A percentile compares a stretch with the other conserved stretches of the same genome.
Evolutionary conservation across 352 stramenopile species (phyloP).

Genomic region (Phytophthora melonis): DNA sequence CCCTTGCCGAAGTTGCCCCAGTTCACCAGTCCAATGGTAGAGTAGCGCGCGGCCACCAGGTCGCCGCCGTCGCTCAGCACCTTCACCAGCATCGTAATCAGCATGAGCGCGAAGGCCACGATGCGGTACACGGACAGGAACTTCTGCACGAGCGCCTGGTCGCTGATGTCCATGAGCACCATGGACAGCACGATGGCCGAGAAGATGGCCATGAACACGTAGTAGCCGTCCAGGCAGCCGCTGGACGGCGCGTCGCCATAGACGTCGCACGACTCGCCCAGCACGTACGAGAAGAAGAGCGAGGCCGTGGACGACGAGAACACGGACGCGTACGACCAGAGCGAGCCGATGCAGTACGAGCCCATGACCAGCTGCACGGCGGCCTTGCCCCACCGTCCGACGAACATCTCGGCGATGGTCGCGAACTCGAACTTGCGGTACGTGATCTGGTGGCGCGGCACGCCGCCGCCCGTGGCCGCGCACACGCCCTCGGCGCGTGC

Average conservation of each 20-base stretch:
- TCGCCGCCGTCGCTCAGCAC: slow-evolving; percentile 65
- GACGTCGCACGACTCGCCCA: slow-evolving; percentile 72
- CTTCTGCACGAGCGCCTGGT: slow-evolving; percentile 84
- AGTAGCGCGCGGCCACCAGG: slow-evolving; percentile 50
- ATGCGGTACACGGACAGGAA: slow-evolving; percentile 87
- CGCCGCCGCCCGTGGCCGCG: slow-evolving; percentile 53
- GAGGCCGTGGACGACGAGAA: slow-evolving; percentile 88
- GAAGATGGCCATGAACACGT: slow-evolving; percentile 83
- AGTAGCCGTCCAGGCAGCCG: slow-evolving; percentile 76
- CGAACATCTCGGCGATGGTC: slow-evolving; percentile 86
- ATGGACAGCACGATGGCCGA: slow-evolving; percentile 77
- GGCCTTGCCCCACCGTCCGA: slow-evolving; percentile 70
- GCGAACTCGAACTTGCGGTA: slow-evolving; percentile 91
- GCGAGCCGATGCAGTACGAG: slow-evolving; percentile 78
- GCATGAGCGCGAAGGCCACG: slow-evolving; percentile 80
- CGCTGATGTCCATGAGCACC: slow-evolving; percentile 87
- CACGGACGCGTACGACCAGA: slow-evolving; percentile 89
- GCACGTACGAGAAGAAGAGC: slow-evolving; percentile 78
- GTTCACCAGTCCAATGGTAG: slow-evolving; percentile 66
- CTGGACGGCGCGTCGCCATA: slow-evolving; percentile 56
- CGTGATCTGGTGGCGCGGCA: slow-evolving; percentile 73
- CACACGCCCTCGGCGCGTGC: slow-evolving; percentile 81
- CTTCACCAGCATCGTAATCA: slow-evolving; percentile 81
- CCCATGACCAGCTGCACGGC: slow-evolving; percentile 78
- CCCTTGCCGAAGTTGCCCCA: slow-evolving; percentile 85